Conservation (phyloP, 371 early-diverging fungal species). For the Rhizomucor pusillus region DNA sequence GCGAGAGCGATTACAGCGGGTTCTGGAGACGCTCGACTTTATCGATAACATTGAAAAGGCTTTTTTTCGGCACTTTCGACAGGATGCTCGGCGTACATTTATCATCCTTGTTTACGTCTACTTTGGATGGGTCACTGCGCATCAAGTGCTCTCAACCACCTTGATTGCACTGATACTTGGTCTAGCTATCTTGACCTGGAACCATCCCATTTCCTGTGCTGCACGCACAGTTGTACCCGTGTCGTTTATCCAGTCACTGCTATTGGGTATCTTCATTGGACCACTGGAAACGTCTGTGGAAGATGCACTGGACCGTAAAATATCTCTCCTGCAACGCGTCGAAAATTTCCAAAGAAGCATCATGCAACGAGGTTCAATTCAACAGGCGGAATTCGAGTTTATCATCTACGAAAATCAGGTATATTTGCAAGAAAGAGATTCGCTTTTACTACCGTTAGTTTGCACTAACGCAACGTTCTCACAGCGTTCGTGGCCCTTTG, state of each 20-base stretch:
- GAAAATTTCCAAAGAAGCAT: slow-evolving; percentile 10
- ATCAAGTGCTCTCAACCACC: slow-evolving; percentile 8
- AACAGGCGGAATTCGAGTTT: slow-evolving; percentile 11
- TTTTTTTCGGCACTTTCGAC: background rate
- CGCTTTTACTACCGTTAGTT: background rate
- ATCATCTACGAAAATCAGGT: slow-evolving; percentile 20
- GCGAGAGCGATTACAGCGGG: slow-evolving; percentile 7
- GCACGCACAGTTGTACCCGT: slow-evolving; percentile 4
- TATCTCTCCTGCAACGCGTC: slow-evolving; percentile 10
- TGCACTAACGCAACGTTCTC: background rate
- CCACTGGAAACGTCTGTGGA: slow-evolving; percentile 1
- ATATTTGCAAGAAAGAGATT: background rate
- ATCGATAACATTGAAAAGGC: slow-evolving; percentile 6
- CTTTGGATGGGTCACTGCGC: slow-evolving; percentile 9
- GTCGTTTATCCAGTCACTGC: slow-evolving; percentile 11
- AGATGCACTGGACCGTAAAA: background rate
- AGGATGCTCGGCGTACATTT: slow-evolving; percentile 2
- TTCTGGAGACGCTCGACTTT: slow-evolving; percentile 8
- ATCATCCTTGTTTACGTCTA: slow-evolving; percentile 7
- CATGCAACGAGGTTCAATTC: slow-evolving; percentile 4
- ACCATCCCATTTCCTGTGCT: background rate
- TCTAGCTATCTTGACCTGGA: slow-evolving; percentile 4
- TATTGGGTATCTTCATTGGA: slow-evolving; percentile 13
- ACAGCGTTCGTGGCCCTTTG: slow-evolving; percentile 19
- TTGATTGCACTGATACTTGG: slow-evolving; percentile 8